Conservation (phyloP, 345 rosid genomes). For the Orychophragmus violaceus region DNA sequence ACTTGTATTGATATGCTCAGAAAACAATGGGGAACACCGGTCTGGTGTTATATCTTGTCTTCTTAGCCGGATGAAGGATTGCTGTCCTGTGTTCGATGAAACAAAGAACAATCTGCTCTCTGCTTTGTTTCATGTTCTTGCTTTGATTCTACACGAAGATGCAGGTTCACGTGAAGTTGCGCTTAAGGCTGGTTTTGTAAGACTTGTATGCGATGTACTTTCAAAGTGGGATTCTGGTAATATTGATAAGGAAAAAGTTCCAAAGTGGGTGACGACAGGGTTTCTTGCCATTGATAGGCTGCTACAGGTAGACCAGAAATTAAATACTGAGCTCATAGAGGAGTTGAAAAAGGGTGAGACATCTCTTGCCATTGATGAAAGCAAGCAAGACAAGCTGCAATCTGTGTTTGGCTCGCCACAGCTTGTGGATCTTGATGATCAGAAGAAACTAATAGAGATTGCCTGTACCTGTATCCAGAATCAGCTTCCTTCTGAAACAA, state of each 20-base stretch:
- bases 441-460: slow-evolving; percentile 80
- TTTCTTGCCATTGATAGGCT: slow-evolving; percentile 93
- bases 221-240: slow-evolving; percentile 63
- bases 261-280: slow-evolving; percentile 92
- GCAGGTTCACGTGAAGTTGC: slow-evolving; percentile 78
- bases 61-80: slow-evolving; percentile 59
- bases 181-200: slow-evolving; percentile 61
- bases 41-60: slow-evolving; percentile 68
- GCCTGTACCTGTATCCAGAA: slow-evolving; percentile 70
- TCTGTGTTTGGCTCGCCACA: slow-evolving; percentile 46
- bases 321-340: slow-evolving; percentile 69
- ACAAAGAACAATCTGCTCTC: slow-evolving; percentile 50
- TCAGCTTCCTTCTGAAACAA: slow-evolving; percentile 81
- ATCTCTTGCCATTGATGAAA: slow-evolving; percentile 55
- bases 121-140: slow-evolving; percentile 79
- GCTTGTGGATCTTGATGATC: slow-evolving; percentile 52
- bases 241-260: slow-evolving; percentile 53
- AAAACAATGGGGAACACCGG: slow-evolving; percentile 80
- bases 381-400: slow-evolving; percentile 57
- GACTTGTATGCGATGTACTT: slow-evolving; percentile 65
- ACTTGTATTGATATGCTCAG: slow-evolving; percentile 75
- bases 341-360: slow-evolving; percentile 48
- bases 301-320: slow-evolving; percentile 73
- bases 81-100: slow-evolving; percentile 46
- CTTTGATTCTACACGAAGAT: slow-evolving; percentile 90